Evolutionary conservation across 768 basidiomycete genomes (phyloP).

Genomic region (Leccinum barrowsii): DNA sequence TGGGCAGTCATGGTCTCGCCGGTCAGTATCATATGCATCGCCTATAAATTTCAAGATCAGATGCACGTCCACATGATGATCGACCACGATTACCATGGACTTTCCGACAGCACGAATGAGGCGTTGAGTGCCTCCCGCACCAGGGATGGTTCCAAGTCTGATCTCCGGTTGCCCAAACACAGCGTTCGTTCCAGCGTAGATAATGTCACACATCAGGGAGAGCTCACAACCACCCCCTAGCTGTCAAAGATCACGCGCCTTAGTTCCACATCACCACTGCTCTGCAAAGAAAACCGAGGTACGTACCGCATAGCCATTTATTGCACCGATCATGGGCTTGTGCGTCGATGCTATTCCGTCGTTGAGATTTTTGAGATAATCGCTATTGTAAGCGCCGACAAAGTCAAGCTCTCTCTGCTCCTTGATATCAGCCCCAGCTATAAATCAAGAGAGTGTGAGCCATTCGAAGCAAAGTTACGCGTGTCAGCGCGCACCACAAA

Average conservation of each 20-base stretch:
- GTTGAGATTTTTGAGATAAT: conserved; percentile 45
- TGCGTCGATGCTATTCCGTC: conserved; percentile 49
- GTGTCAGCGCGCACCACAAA: conserved; percentile 32
- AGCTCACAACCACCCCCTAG: conserved; percentile 97
- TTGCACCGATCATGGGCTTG: conserved; percentile 92
- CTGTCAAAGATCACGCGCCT: conserved; percentile 41
- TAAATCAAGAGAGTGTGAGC: background rate
- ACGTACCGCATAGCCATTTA: conserved; percentile 82
- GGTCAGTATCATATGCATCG: conserved; percentile 57
- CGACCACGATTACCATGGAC: conserved; percentile 37
- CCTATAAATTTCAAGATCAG: conserved; percentile 22
- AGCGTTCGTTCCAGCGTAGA: conserved; percentile 83
- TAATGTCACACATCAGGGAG: conserved; percentile 93
- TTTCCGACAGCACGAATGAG: conserved; percentile 84
- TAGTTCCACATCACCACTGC: background rate
- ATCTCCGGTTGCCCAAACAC: conserved; percentile 96
- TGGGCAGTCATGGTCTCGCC: conserved; percentile 44
- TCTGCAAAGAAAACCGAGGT: too few species aligned
- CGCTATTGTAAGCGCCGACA: conserved; percentile 40
- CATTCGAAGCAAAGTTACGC: background rate
- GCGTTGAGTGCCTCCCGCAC: conserved; percentile 91
- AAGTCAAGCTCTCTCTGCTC: conserved; percentile 90
- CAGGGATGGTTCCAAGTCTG: conserved; percentile 90
- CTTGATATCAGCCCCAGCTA: conserved; percentile 94
- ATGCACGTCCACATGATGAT: background rate